phyloP scores from a whole-genome alignment of 2,329 filamentous ascomycete species.

The Fusarium sp. region DNA sequence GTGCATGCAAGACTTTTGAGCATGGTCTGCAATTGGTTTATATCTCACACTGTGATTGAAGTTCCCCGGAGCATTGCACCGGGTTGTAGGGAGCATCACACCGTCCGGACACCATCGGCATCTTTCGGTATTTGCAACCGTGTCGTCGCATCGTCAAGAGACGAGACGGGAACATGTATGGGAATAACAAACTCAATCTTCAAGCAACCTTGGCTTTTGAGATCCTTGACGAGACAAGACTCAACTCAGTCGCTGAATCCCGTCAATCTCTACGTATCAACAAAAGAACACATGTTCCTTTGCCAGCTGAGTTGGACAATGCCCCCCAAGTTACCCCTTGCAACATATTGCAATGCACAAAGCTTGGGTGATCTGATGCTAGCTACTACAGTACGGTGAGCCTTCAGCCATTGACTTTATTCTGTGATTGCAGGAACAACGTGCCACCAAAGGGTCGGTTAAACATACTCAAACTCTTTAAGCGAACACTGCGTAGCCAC shows the following conservation, averaged over 20 bases:
- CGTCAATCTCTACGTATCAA: neutral
- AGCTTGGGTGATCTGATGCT: slow-evolving; percentile 26
- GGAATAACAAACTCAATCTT: slow-evolving; percentile 18
- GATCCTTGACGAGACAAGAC: neutral
- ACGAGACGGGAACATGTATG: slow-evolving; percentile 17
- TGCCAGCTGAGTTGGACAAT: neutral
- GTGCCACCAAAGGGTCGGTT: slow-evolving; percentile 9
- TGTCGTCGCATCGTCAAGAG: neutral
- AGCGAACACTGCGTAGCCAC: slow-evolving; percentile 3
- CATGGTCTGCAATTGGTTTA: neutral
- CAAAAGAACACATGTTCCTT: neutral
- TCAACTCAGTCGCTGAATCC: neutral
- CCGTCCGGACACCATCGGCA: slow-evolving; percentile 8
- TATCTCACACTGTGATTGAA: slow-evolving; percentile 34
- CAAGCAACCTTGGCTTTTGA: neutral
- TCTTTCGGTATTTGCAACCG: slow-evolving; percentile 13
- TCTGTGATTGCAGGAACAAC: neutral
- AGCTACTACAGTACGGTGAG: slow-evolving; percentile 1
- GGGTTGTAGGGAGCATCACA: neutral
- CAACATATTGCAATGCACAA: slow-evolving; percentile 14
- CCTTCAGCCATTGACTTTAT: neutral
- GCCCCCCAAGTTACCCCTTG: slow-evolving; percentile 3
- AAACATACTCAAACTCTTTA: slow-evolving; percentile 9
- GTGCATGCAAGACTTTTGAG: slow-evolving; percentile 10
- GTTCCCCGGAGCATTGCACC: neutral